Base-by-base conservation (phyloP, 176 grass and related monocot species). In the Ensete ventricosum region DNA sequence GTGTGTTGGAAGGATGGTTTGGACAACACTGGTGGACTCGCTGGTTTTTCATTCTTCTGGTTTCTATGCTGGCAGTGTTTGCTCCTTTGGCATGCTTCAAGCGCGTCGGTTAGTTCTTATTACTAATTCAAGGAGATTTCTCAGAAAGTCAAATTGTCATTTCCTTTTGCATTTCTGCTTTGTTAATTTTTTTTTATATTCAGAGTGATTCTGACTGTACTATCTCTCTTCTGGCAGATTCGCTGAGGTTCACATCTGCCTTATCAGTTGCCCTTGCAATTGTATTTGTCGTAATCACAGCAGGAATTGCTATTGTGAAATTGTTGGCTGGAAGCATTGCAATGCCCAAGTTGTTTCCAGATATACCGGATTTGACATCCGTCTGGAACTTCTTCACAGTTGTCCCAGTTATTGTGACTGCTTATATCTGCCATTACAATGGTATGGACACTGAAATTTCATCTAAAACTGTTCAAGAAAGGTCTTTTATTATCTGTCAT, bases 1-100 rank as follows among this genome's bases (percentile, higher is more conserved):
- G 94, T 81, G 86, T 93, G 2, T 60, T 97, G 55, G 94, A 98
- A 90, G 94, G 90, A 53, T 98, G 94, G 94, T 98, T 98, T 69
- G 94, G 94, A 19, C 53, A 74, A 1, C 85, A 91, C 17, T 98
- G 94, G 94, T 98, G 94, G 94, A 98, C 90, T 60, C 78, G 85
- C 14, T 88, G 94, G 16, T 93, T 98, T 75, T 73, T 89, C 74
- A 77, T 93, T 74, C 85, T 98, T 64, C 75, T 93, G 27, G 22
- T 93, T 54, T 89, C 90, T 14, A 84, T 86, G 50, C 58, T 93
- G 63, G 73, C 20, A 62, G 72, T 93, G 3, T 97, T 93, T 82
- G 82, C 83, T 73, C 94, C 94, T 76, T 70, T 98, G 53, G 82
- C 90, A 55, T 88, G 83, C 77, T 98, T 98, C 65, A 98, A 93